Base-by-base conservation (phyloP, 192 early-diverging fungal genomes). In the Funneliformis geosporum region DNA sequence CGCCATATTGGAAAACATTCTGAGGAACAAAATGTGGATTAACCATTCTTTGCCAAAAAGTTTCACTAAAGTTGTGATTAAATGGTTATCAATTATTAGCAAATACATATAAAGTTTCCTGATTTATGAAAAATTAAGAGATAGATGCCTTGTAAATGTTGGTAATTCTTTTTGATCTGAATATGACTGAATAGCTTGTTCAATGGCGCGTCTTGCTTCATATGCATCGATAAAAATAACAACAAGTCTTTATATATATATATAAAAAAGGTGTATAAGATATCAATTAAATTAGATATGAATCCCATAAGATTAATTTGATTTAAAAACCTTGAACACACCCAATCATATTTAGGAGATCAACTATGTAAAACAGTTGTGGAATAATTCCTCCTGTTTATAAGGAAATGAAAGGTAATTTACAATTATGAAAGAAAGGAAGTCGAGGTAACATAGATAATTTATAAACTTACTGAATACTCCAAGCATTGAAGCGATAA, bases 81-180 rank as follows among this genome's bases (percentile, higher is more conserved):
- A 46, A 27, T 4, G 43, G 33, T 33, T 33, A 66, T 33, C 28
- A 33, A 14, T 18, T 16, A 38, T 5, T 11, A 66, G 33, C 16
- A 18, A 5, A 66, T 33, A 66, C 1, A 28, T 2, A 38, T 66
- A 66, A 14, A 21, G 11, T 23, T 7, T 66, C 10, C 18, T 33
- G 23, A 60, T 33, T 69, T 69, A 69, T 33, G 9, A 69, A 69
- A 69, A 38, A 8, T 40, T 14, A 46, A 71, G 16, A 23, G 3
- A 46, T 43, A 18, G 27, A 27, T 73, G 46, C 70, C 70, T 73
- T n/a, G 70, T 23, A 73, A 73, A 50, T 47, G 40, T 50, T 27
- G 70, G 70, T n/a, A 73, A 73, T 50, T 73, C 70, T 73, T 21
- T 14, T n/a, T 73, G n/a, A 73, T 73, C 70, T n/a, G 43, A 43